These are phyloP conservation scores for Nakataea oryzae DNA, from an alignment of 2,329 filamentous ascomycete genomes.

Conservation along the genomic window DNA sequence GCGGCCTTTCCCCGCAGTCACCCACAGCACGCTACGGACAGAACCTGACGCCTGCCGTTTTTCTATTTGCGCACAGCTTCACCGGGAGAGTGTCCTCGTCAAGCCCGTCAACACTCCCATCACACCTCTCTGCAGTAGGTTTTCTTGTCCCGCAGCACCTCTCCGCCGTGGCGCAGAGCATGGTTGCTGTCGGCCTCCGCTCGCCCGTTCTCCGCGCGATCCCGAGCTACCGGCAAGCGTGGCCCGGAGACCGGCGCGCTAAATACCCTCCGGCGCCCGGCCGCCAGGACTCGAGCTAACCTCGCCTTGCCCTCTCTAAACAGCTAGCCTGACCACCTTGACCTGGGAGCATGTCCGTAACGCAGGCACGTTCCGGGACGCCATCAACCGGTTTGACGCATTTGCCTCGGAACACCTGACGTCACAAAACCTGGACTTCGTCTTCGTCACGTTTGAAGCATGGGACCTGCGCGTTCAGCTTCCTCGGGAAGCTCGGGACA, in stretches of 20 bases:
- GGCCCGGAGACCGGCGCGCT: background rate
- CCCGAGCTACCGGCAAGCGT: background rate
- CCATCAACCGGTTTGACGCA: conserved; percentile 86
- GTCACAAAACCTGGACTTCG: conserved; percentile 88
- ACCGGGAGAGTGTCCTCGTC: conserved; percentile 91
- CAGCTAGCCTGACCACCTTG: conserved; percentile 91
- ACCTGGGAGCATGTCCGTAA: conserved; percentile 99
- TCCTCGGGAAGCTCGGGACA: conserved; percentile 93
- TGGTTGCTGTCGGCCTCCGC: background rate
- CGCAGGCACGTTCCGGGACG: conserved; percentile 93
- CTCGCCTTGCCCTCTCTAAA: conserved; percentile 7
- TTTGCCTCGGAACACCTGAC: conserved; percentile 89
- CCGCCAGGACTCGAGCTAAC: background rate
- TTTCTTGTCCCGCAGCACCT: conserved; percentile 7
- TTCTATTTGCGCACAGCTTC: conserved; percentile 49
- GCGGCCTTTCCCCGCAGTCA: background rate
- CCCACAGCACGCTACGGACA: conserved; percentile 7
- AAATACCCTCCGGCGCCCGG: background rate
- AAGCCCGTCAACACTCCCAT: conserved; percentile 99
- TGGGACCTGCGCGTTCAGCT: conserved; percentile 98
- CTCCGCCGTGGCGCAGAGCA: background rate
- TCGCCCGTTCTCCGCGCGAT: background rate
- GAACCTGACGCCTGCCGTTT: background rate
- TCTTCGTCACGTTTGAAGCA: conserved; percentile 95
- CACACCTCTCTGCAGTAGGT: conserved; percentile 96